A percentile compares a stretch with the other conserved stretches of the same genome.
Conservation (phyloP, 2,329 filamentous ascomycete genomes). For the Ophiostoma ulmi region DNA sequence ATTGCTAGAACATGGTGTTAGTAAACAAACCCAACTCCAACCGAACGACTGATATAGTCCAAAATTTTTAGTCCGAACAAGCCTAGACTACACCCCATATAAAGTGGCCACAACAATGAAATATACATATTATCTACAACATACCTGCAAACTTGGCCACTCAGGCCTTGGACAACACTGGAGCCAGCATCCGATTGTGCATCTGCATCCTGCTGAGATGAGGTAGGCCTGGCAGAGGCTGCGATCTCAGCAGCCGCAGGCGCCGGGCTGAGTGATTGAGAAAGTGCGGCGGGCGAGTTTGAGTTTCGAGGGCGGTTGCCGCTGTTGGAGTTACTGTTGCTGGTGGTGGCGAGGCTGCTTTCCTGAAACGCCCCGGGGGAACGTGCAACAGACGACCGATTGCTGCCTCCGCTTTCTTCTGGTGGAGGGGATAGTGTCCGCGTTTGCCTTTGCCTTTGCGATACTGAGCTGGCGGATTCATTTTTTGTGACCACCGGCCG, state of each 20-base stretch:
- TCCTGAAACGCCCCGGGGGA: slow-evolving; percentile 11
- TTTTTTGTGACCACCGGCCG: slow-evolving; percentile 29
- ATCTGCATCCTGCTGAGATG: slow-evolving; percentile 26
- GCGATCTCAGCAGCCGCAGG: slow-evolving; percentile 24
- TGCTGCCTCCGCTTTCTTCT: slow-evolving; percentile 27
- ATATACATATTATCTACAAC: neutral
- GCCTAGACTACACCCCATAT: neutral
- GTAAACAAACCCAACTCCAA: neutral
- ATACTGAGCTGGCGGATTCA: neutral
- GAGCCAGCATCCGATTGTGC: slow-evolving; percentile 25
- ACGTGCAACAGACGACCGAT: slow-evolving; percentile 18
- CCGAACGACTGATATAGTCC: neutral
- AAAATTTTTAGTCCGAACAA: neutral
- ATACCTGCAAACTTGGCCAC: slow-evolving; percentile 68
- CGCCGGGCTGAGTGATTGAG: slow-evolving; percentile 26
- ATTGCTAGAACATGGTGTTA: slow-evolving; percentile 57
- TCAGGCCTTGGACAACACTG: slow-evolving; percentile 36
- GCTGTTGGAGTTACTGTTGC: slow-evolving; percentile 4
- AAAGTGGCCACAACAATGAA: too few species aligned
- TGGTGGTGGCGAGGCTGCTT: slow-evolving; percentile 1
- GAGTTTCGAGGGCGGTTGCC: slow-evolving; percentile 21
- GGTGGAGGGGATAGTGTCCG: slow-evolving; percentile 29
- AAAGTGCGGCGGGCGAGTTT: slow-evolving; percentile 18
- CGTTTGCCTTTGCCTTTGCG: slow-evolving; percentile 18
- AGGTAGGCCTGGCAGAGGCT: neutral